These are phyloP conservation scores for Citrus reticulata DNA, from an alignment of 345 rosid species.

Conservation along the genomic window DNA sequence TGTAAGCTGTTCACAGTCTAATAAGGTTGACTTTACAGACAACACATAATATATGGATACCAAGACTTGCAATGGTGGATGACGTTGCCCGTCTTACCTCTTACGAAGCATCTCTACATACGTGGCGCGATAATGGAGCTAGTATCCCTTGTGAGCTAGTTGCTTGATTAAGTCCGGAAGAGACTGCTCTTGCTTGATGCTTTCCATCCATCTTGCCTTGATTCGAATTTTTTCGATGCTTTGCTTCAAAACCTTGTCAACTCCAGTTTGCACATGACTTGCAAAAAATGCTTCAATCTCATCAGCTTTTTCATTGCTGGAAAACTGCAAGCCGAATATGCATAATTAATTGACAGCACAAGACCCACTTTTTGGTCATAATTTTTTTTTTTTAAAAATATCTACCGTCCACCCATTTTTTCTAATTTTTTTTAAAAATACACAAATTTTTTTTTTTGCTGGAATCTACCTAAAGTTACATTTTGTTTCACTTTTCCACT, in stretches of 20 bases:
- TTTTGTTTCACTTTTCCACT: too few species aligned
- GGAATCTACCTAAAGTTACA: too few species aligned
- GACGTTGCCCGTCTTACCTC: too few species aligned
- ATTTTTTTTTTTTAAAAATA: too few species aligned
- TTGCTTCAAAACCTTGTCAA: constrained; percentile 38
- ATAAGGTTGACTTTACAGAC: not conserved
- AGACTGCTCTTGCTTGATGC: constrained; percentile 34
- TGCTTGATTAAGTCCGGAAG: constrained; percentile 28
- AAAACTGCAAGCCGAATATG: constrained; percentile 24
- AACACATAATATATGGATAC: not conserved
- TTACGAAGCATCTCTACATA: too few species aligned
- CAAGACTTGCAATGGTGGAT: too few species aligned
- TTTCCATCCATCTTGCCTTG: constrained; percentile 43
- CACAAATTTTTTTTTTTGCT: too few species aligned
- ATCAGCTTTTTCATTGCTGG: constrained; percentile 44
- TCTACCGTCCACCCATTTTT: too few species aligned
- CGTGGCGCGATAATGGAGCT: not conserved
- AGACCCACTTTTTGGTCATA: not conserved
- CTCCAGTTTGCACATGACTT: constrained; percentile 5
- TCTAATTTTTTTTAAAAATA: too few species aligned
- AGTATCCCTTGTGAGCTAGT: constrained; percentile 12
- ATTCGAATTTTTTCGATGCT: constrained; percentile 39
- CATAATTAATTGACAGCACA: not conserved
- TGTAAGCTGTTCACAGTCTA: not conserved
- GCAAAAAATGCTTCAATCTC: constrained; percentile 34